Conservation (phyloP, 495 filamentous ascomycete genomes). For the Sordaria brevicollis region DNA sequence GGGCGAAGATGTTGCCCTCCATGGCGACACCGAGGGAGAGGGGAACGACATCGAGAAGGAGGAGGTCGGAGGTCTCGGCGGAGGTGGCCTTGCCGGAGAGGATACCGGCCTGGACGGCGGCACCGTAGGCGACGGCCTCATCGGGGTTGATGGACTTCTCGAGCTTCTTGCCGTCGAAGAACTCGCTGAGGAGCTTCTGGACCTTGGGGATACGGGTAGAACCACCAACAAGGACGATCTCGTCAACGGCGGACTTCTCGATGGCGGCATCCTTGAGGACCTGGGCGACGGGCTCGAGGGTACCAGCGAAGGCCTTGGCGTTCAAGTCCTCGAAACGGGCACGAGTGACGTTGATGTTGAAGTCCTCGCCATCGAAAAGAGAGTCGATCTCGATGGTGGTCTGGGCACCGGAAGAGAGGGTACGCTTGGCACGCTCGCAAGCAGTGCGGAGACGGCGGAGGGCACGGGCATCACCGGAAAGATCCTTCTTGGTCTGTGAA, state of each 20-base stretch:
- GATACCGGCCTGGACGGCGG: constrained; percentile 96
- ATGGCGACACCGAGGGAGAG: constrained; percentile 99
- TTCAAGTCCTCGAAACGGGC: constrained; percentile 98
- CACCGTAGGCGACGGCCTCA: constrained; percentile 98
- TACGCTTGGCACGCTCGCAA: constrained; percentile 99
- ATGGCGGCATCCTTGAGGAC: constrained; percentile 94
- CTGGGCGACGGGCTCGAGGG: constrained; percentile 96
- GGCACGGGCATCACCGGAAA: constrained; percentile 85
- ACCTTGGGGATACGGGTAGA: constrained; percentile 99
- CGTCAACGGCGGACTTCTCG: constrained; percentile 89
- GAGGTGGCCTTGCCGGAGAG: constrained; percentile 94
- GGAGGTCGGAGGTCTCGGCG: constrained; percentile 88
- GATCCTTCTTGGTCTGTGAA: constrained; percentile 62
- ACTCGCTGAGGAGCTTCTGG: constrained; percentile 96
- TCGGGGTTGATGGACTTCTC: constrained; percentile 99
- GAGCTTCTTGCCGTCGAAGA: constrained; percentile 98
- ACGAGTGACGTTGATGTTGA: constrained; percentile 98
- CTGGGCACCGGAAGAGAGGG: constrained; percentile 90
- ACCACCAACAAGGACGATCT: constrained; percentile 97
- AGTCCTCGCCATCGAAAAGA: constrained; percentile 94
- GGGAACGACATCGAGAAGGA: constrained; percentile 92
- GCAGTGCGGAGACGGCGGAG: constrained; percentile 95
- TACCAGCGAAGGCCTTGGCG: constrained; percentile 91
- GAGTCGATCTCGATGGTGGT: constrained; percentile 99
- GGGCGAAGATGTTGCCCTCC: constrained; percentile 99